Base-by-base conservation (phyloP, 2,329 filamentous ascomycete species). In the Helotiales sp. region DNA sequence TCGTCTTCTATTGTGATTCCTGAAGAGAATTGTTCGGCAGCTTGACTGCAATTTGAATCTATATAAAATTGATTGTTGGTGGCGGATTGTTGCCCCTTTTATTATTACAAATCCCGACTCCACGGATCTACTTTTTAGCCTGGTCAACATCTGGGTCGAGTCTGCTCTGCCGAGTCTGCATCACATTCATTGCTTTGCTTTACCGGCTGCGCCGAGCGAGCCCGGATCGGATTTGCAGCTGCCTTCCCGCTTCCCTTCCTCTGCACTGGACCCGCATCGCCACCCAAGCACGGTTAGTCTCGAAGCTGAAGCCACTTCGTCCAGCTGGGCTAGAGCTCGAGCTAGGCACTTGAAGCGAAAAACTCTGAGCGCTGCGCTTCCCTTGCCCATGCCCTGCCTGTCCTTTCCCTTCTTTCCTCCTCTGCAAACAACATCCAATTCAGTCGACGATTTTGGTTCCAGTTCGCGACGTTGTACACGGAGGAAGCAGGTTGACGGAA, bases 401-500 rank as follows among this genome's bases (percentile, higher is more conserved):
- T 26, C 26, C 37, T n/a, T 49, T 58, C 15, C 50, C 26, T 34
- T 28, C 40, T 34, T 7, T 24, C 11, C 32, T 30, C 61, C 65
- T 68, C 64, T 47, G 13, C 37, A 63, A 69, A 69, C 60, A 66
- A 58, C 50, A 24, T 28, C 45, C 32, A 62, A n/a, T 15, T 11
- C 22, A 63, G 50, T 58, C 65, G 55, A 68, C 68, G 67, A 69
- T 74, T 74, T 71, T 71, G 70, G 65, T 64, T 66, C 65, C 63
- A 62, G 63, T 68, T 67, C 70, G 69, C 66, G 69, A 73, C 71
- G 71, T 74, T 70, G 71, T 74, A 72, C 72, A 72, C 64, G 74
- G 74, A 72, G 73, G 75, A 72, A 70, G 74, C 72, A 74, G 74
- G 72, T 74, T 73, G 74, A 72, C 68, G 71, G 71, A 74, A 71